Evolutionary conservation across 2,329 filamentous ascomycete genomes (phyloP).

Genomic region (Penicillium digitatum): DNA sequence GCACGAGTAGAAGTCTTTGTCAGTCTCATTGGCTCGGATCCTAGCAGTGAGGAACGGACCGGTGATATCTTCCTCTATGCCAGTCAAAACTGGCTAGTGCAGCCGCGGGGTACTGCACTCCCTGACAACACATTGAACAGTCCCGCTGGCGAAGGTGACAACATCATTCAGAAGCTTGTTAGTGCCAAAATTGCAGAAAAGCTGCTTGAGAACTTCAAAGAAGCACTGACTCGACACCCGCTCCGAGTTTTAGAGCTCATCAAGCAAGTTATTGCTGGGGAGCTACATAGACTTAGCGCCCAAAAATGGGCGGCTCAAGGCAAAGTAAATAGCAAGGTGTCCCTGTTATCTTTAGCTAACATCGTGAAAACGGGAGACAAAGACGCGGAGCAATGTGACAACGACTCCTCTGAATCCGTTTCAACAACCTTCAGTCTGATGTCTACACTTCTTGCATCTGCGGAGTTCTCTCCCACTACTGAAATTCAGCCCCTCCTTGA

Average conservation of each 20-base stretch:
- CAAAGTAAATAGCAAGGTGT: slow-evolving; percentile 21
- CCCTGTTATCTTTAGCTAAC: slow-evolving; percentile 36
- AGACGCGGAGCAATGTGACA: slow-evolving; percentile 13
- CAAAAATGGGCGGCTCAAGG: slow-evolving; percentile 2
- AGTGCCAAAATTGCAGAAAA: slow-evolving; percentile 43
- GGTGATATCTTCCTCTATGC: slow-evolving; percentile 43
- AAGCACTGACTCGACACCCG: slow-evolving; percentile 41
- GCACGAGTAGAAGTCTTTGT: slow-evolving; percentile 38
- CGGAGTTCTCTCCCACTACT: slow-evolving; percentile 36
- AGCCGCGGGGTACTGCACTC: slow-evolving; percentile 13
- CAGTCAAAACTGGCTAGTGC: slow-evolving; percentile 42
- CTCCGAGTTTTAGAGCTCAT: slow-evolving; percentile 40
- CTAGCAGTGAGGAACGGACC: slow-evolving; percentile 39
- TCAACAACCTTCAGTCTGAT: slow-evolving; percentile 42
- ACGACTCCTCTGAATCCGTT: slow-evolving; percentile 36
- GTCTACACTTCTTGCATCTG: slow-evolving; percentile 42
- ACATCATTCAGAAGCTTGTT: slow-evolving; percentile 36
- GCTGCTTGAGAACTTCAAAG: slow-evolving; percentile 42
- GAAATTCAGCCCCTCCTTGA: slow-evolving; percentile 30
- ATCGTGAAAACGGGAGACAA: slow-evolving; percentile 27
- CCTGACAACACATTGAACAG: slow-evolving; percentile 13
- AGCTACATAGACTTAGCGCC: slow-evolving; percentile 22
- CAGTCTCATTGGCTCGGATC: slow-evolving; percentile 37
- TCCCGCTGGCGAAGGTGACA: slow-evolving; percentile 23
- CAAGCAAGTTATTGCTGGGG: slow-evolving; percentile 41